These are phyloP conservation scores for Carex parvula DNA, from an alignment of 176 grass and related monocot genomes.

Conservation along the genomic window DNA sequence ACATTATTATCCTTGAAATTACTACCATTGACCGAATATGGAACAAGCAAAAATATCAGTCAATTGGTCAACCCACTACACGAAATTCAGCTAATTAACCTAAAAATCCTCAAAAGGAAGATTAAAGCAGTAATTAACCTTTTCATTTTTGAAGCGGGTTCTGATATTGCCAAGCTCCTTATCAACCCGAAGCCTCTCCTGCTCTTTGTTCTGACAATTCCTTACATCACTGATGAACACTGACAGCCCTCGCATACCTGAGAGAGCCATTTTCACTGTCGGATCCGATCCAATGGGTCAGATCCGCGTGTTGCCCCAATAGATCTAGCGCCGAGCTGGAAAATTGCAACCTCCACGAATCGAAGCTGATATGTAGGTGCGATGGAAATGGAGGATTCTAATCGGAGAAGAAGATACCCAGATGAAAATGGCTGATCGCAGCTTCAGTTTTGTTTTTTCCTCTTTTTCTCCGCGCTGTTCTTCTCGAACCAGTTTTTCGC, in stretches of 20 bases:
- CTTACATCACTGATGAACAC: constrained; percentile 99
- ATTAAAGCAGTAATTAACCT: constrained; percentile 36
- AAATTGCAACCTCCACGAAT: constrained; percentile 10
- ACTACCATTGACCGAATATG: neutral
- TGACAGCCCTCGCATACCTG: constrained; percentile 92
- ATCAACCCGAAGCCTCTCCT: constrained; percentile 96
- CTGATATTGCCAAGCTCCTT: constrained; percentile 99
- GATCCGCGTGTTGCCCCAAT: constrained; percentile 50
- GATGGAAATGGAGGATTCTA: neutral
- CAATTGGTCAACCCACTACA: neutral
- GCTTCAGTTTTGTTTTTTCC: constrained; percentile 19
- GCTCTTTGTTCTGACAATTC: constrained; percentile 99
- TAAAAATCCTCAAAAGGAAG: constrained; percentile 10
- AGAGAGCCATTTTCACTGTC: constrained; percentile 65
- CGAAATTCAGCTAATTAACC: neutral
- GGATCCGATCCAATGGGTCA: constrained; percentile 34
- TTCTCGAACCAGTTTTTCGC: constrained; percentile 27
- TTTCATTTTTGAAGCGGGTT: constrained; percentile 92
- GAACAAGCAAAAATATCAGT: neutral
- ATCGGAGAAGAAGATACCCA: constrained; percentile 7
- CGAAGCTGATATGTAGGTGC: neutral
- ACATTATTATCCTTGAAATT: neutral
- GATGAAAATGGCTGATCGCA: constrained; percentile 1
- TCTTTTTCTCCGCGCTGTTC: constrained; percentile 27
- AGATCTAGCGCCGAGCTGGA: constrained; percentile 45